Evolutionary conservation across 345 rosid species (phyloP).

Genomic region (Lumnitzera littorea): DNA sequence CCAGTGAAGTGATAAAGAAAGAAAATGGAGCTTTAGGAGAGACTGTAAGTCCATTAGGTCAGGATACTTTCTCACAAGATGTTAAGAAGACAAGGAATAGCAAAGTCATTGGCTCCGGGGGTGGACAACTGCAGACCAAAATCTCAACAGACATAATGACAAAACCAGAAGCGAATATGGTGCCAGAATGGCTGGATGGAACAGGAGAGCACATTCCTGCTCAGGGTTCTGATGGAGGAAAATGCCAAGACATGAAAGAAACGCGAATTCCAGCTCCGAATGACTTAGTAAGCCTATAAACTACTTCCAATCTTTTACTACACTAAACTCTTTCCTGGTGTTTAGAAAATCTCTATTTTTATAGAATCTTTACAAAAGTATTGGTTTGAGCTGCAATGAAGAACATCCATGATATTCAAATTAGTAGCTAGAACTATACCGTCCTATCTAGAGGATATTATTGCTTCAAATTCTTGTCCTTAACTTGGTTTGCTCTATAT

Average conservation of each 20-base stretch:
- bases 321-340: background rate
- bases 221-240: slow-evolving; percentile 9
- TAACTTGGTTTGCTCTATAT: too few relatives aligned
- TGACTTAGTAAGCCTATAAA: slow-evolving; percentile 39
- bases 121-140: slow-evolving; percentile 28
- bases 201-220: slow-evolving; percentile 25
- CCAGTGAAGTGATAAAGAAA: slow-evolving; percentile 28
- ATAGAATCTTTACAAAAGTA: too few relatives aligned
- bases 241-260: slow-evolving; percentile 19
- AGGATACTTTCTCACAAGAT: slow-evolving; percentile 25
- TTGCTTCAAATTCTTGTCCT: too few relatives aligned
- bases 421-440: too few relatives aligned
- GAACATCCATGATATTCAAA: too few relatives aligned
- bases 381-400: too few relatives aligned
- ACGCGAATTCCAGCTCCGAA: slow-evolving; percentile 19
- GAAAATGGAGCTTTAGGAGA: slow-evolving; percentile 21
- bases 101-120: slow-evolving; percentile 10
- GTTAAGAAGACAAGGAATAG: slow-evolving; percentile 25
- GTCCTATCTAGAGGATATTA: too few relatives aligned
- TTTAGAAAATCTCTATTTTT: too few relatives aligned
- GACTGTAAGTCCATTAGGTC: slow-evolving; percentile 25
- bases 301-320: background rate
- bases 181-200: slow-evolving; percentile 21
- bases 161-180: slow-evolving; percentile 14
- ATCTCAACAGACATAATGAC: slow-evolving; percentile 14